Evolutionary conservation across 352 stramenopile species (phyloP), one percentile per base, ranked within the genome.

Genomic region (Phytophthora foliorum): DNA sequence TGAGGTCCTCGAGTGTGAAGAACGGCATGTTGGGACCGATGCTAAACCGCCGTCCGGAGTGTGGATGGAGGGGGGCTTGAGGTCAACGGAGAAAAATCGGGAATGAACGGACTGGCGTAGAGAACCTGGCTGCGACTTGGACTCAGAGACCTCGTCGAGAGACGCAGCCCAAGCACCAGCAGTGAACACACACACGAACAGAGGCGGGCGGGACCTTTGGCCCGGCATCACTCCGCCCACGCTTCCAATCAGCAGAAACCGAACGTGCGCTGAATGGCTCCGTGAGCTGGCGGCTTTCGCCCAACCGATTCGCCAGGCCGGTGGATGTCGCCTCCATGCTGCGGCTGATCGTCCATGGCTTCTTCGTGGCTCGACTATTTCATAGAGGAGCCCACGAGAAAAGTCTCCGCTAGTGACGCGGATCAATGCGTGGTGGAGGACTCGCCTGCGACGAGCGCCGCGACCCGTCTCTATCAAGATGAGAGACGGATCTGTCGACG

Each of bases 1-100:
- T 91, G 52, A 82, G 48, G 59, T 90, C 82, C 44, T 91, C 82
- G n/a, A 61, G 52, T 10, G 78, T 90, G 63, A 90, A 86, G 49
- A 74, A 79, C 55, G 72, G 44, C 65, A 85, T 77, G 36, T 29
- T 62, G 31, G 25, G 9, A 48, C 42, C 13, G 29, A 54, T 39
- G 31, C 25, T 63, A 64, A 62, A 66, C 60, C 58, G 49, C 58
- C 42, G 53, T 57, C 51, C 42, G n/a, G 10, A 32, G 52, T 39
- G 44, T 55, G 29, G 38, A 29, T 21, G 29, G 63, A 46, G 48
- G 52, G 65, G 54, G 41, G 60, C 54, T 63, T 72, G 64, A 46
- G 25, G 29, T 45, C 52, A 57, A 73, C 39, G 51, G 29, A 41
- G 58, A 25, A 25, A 39, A 73, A 48, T 49, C 17, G 27, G 25